Evolutionary conservation across 257 asterid genomes (phyloP).

Genomic region (Hygrophila difformis): DNA sequence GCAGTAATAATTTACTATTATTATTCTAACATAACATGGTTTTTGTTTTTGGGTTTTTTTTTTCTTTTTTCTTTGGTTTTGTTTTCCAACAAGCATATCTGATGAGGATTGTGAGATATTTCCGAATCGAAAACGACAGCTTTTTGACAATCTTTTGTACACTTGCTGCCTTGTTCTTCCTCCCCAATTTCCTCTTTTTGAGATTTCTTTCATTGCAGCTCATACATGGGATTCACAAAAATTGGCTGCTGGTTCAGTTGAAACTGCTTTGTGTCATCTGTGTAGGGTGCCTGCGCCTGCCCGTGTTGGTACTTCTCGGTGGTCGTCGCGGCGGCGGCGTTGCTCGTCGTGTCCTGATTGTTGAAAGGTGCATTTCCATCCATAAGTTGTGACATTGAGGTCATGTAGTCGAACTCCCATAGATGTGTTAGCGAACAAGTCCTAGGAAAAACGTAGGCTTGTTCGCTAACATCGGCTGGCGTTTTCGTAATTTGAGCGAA

Average conservation of each 20-base stretch:
- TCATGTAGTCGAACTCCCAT: conserved; percentile 61
- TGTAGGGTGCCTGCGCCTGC: conserved; percentile 24
- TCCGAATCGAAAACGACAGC: conserved; percentile 4
- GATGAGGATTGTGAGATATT: conserved; percentile 14
- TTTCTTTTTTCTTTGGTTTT: no score
- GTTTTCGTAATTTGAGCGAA: conserved; percentile 13
- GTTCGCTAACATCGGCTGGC: conserved; percentile 18
- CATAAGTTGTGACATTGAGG: conserved; percentile 50
- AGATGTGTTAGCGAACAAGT: conserved; percentile 54
- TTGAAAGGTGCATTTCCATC: conserved; percentile 33
- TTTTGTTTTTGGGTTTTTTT: no score
- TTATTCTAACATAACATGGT: conserved; percentile 2
- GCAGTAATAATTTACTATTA: no score
- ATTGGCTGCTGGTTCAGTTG: conserved; percentile 30
- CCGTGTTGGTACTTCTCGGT: conserved; percentile 11
- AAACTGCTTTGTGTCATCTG: conserved; percentile 21
- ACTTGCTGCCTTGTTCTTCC: background rate
- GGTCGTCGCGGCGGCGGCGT: conserved; percentile 9
- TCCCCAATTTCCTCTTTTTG: background rate
- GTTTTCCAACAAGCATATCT: conserved; percentile 10
- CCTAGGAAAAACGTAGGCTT: conserved; percentile 43
- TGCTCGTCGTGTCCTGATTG: conserved; percentile 22
- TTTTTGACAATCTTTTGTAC: conserved; percentile 9
- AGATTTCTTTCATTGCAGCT: conserved; percentile 24
- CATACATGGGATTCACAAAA: conserved; percentile 39